Percentiles rank a stretch among this genome's conserved stretches.
phyloP scores from a whole-genome alignment of 2,329 filamentous ascomycete genomes.

The Arthrobotrys sphaeroides region DNA sequence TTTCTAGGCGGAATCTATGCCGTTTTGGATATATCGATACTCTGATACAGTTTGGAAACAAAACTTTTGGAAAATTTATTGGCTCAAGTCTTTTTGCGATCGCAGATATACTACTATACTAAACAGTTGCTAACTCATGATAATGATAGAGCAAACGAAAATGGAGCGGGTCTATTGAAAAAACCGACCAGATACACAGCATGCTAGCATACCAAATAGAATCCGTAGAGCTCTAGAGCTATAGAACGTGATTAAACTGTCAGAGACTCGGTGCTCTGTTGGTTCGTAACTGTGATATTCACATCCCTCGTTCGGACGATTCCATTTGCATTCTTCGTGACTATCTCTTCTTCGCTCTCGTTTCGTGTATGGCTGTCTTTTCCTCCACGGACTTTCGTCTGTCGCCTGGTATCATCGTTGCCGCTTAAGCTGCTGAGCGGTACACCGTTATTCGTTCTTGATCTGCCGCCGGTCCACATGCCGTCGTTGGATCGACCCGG shows the following conservation, averaged over 20 bases:
- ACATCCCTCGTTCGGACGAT: conserved; percentile 32
- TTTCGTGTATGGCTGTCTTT: conserved; percentile 29
- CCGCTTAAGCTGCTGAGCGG: background rate
- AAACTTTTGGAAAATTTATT: too few species aligned
- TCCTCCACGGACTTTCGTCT: conserved; percentile 20
- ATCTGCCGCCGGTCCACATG: background rate
- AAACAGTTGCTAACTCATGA: too few species aligned
- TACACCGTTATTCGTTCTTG: background rate
- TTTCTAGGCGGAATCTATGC: too few species aligned
- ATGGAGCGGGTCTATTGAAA: too few species aligned
- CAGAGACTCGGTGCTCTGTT: conserved; percentile 33
- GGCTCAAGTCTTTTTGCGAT: too few species aligned
- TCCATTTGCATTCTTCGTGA: conserved; percentile 22
- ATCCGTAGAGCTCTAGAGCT: too few species aligned
- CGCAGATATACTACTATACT: too few species aligned
- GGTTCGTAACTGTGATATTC: conserved; percentile 10
- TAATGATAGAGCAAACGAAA: too few species aligned
- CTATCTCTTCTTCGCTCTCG: conserved; percentile 40
- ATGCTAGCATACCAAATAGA: too few species aligned
- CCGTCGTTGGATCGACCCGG: conserved; percentile 7
- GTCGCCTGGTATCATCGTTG: background rate
- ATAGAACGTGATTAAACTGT: background rate
- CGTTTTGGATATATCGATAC: too few species aligned
- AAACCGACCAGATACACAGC: too few species aligned
- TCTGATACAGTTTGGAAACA: too few species aligned